These are phyloP conservation scores for Dendrobium catenatum DNA, from an alignment of 106 monocot species.

Conservation along the genomic window DNA sequence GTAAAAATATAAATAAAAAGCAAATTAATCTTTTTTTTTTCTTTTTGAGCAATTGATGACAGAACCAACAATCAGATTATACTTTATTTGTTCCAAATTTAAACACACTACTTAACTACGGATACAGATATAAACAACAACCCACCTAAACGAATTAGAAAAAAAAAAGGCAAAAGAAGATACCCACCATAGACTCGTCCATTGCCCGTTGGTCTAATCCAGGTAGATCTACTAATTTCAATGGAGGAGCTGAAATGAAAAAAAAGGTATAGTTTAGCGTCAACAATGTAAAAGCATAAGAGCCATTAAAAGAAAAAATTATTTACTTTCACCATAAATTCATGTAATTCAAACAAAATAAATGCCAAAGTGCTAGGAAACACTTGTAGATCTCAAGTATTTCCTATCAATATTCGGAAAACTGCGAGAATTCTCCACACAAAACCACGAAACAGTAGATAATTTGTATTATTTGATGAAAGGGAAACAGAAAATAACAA, in stretches of 20 bases:
- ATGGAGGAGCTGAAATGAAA: constrained; percentile 64
- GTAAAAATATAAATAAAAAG: background rate
- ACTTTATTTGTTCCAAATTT: background rate
- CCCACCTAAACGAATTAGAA: background rate
- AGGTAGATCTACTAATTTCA: constrained; percentile 87
- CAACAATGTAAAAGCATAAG: background rate
- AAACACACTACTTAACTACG: background rate
- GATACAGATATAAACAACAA: background rate
- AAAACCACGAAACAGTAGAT: no score
- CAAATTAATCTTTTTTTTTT: background rate
- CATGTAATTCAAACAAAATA: background rate
- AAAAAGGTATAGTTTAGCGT: background rate
- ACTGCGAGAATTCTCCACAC: no score
- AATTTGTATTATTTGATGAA: no score
- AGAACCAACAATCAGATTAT: background rate
- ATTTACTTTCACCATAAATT: background rate
- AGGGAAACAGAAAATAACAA: no score
- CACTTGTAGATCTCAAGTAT: no score
- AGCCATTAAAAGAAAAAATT: background rate
- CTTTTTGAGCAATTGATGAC: background rate
- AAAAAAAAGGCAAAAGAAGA: background rate
- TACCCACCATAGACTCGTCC: constrained; percentile 78
- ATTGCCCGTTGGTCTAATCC: constrained; percentile 79
- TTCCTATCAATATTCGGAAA: no score
- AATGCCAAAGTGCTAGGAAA: background rate